These are phyloP conservation scores for Melampsora larici-populina DNA, from an alignment of 1,284 basidiomycete genomes.

Conservation along the genomic window DNA sequence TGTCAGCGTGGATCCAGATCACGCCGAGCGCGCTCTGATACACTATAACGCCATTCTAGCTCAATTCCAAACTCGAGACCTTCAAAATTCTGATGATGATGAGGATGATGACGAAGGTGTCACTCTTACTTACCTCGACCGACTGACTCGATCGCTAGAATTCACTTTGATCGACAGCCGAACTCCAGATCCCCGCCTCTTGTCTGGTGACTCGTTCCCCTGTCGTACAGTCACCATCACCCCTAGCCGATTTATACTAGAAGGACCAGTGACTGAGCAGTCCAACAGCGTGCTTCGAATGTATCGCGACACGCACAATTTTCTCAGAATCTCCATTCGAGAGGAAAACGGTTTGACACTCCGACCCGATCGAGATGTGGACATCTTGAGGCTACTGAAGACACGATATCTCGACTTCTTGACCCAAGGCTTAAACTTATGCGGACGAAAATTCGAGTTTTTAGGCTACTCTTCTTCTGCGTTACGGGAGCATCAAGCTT, in stretches of 20 bases:
- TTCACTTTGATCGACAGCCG: background rate
- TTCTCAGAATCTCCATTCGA: constrained; percentile 71
- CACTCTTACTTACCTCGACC: background rate
- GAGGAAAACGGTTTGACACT: constrained; percentile 70
- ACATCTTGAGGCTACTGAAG: constrained; percentile 61
- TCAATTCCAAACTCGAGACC: background rate
- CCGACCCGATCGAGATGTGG: constrained; percentile 65
- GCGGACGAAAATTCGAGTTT: constrained; percentile 67
- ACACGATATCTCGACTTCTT: constrained; percentile 65
- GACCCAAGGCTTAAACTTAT: constrained; percentile 66
- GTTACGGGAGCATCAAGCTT: constrained; percentile 68
- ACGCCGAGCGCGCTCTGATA: constrained; percentile 10
- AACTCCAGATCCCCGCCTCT: background rate
- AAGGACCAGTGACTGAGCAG: constrained; percentile 68
- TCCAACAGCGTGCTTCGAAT: constrained; percentile 67
- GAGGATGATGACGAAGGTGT: background rate
- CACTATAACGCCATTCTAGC: background rate
- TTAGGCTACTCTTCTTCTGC: constrained; percentile 71
- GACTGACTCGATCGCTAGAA: background rate
- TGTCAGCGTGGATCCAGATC: background rate
- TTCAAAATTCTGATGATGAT: background rate
- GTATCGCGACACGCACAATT: constrained; percentile 56
- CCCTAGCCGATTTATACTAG: constrained; percentile 66
- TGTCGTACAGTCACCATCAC: constrained; percentile 62
- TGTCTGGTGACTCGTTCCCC: constrained; percentile 16